Evolutionary conservation across 129 eudicot genomes (phyloP), one percentile per base, ranked within the genome.

Genomic region (Artemisia argyi): DNA sequence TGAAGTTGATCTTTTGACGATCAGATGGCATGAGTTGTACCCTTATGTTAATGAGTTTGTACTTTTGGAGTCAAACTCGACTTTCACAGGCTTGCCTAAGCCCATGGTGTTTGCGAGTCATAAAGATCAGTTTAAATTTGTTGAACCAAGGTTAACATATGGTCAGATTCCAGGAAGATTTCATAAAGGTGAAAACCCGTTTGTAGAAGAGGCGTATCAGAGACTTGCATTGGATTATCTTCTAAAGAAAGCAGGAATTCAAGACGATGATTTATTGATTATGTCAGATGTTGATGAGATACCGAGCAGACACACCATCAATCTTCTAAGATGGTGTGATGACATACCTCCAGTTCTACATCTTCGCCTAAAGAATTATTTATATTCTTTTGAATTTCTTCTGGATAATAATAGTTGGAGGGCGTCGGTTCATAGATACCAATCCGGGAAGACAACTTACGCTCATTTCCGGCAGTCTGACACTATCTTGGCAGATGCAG

Each of bases 241-340:
- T 57, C 74, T 92, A 12, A 85, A 84, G 50, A 82, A 83, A 69
- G 98, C 98, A 0, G 98, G 96, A 26, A 92, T 92, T 73, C 83
- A 88, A 70, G 98, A 92, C 65, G 98, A 89, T 62, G 98, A 92
- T 62, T 74, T 92, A 66, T 76, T 92, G 77, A 89, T 92, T 59
- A 92, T 92, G 98, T 92, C 98, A 1, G 98, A 92, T 60, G 96
- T 92, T 52, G 98, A 92, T 60, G 97, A 91, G 82, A 91, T 91
- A 6, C 97, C 97, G 4, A 91, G 97, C 32, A 73, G 96, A 61
- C 97, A 91, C 79, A 91, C 97, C 0, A 91, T 91, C 53, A 86
- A 91, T 82, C 92, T 91, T 9, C 70, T 91, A 77, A 91, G 96
- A 79, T 91, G 97, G 97, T 91, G 97, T 65, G 97, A 91, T 48